A percentile compares a stretch with the other conserved stretches of the same genome.
Evolutionary conservation across 495 filamentous ascomycete species (phyloP).

Genomic region (Talaromyces stipitatus): DNA sequence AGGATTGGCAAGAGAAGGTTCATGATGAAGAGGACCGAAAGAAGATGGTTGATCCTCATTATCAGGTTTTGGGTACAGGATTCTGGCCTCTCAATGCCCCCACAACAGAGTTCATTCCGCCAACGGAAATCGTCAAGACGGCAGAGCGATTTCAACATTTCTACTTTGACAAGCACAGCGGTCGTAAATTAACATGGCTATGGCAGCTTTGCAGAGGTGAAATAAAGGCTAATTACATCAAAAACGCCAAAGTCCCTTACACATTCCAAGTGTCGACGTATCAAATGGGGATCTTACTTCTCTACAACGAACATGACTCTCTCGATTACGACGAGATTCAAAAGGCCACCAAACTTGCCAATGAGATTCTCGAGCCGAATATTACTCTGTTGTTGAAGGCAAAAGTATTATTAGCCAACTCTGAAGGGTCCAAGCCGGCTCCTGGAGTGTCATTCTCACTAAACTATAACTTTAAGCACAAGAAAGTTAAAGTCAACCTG

Average conservation of each 20-base stretch:
- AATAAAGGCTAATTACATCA: conserved; percentile 87
- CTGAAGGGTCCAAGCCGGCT: conserved; percentile 66
- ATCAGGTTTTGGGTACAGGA: conserved; percentile 87
- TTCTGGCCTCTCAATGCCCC: conserved; percentile 94
- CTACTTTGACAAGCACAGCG: conserved; percentile 92
- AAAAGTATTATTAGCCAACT: conserved; percentile 65
- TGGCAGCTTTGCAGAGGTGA: conserved; percentile 99
- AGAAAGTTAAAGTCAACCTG: conserved; percentile 94
- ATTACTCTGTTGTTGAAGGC: conserved; percentile 82
- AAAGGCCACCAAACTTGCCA: conserved; percentile 65
- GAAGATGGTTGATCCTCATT: conserved; percentile 63
- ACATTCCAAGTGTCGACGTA: conserved; percentile 97
- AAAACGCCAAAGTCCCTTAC: conserved; percentile 78
- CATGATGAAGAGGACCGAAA: conserved; percentile 55
- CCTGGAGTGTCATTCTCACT: conserved; percentile 68
- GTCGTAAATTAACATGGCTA: conserved; percentile 93
- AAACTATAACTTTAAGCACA: conserved; percentile 94
- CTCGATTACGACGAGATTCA: conserved; percentile 82
- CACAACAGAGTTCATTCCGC: conserved; percentile 76
- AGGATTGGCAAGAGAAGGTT: conserved; percentile 56
- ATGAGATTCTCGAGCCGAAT: conserved; percentile 78
- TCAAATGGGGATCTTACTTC: conserved; percentile 93
- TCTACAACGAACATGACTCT: conserved; percentile 89
- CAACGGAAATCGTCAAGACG: conserved; percentile 74
- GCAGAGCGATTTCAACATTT: conserved; percentile 84